Evolutionary conservation across 2,329 filamentous ascomycete species (phyloP), one percentile per base, ranked within the genome.

Genomic region (Nemania abortiva): DNA sequence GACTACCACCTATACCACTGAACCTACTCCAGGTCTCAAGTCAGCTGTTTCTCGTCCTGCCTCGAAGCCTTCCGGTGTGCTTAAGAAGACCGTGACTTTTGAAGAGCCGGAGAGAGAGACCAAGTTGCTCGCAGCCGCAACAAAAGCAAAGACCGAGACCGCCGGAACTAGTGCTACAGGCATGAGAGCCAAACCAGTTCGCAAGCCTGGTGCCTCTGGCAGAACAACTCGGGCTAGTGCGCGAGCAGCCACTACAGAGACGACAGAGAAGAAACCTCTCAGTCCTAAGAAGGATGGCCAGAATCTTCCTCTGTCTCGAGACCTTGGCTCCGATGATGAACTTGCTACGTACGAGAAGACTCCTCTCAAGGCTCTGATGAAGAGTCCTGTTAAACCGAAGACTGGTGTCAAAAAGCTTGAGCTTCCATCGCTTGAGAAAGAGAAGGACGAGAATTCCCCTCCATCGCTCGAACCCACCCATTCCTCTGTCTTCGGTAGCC

Each of bases 51-150:
- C 76, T 49, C 74, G 77, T 57, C 73, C 77, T 31, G 65, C 74
- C n/a, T 73, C 74, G 9, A 75, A 73, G 55, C 50, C 68, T 10
- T 66, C 65, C 56, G 71, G 69, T 29, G 52, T 66, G 13, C 50
- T 67, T 69, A 90, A 87, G 81, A 91, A 90, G 81, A 84, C 83
- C 2, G 89, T 91, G 74, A 89, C 86, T 66, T 91, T 91, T 77
- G 84, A 90, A 75, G 87, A 88, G 73, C 86, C 87, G 2, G 88
- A 90, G 76, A 91, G 91, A 79, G 89, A 91, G 76, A 91, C 91
- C 71, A 79, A 88, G 45, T 77, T 82, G 22, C 87, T 86, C 15
- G 22, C 72, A 15, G 73, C 78, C 2, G 66, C 72, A 24, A 82
- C 80, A 65, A 76, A 76, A 74, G 71, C 74, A 6, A 79, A 81